Evolutionary conservation across 352 stramenopile genomes (phyloP).

Genomic region (Pythium phragmitis): DNA sequence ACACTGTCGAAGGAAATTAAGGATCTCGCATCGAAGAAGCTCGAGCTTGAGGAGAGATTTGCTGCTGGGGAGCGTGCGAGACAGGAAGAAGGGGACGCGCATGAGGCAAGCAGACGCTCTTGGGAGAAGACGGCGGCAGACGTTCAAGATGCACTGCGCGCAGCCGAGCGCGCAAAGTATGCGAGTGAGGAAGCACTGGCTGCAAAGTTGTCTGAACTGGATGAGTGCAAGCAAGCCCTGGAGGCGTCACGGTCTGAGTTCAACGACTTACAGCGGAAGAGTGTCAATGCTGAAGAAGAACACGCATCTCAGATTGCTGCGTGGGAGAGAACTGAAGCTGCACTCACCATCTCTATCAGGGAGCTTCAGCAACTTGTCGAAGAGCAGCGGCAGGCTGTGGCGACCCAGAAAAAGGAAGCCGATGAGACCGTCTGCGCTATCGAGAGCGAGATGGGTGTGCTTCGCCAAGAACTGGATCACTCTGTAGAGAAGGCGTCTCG

Average conservation of each 20-base stretch:
- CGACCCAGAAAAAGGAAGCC: conserved; percentile 7
- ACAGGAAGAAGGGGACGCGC: neutral
- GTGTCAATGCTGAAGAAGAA: neutral
- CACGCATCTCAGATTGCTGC: neutral
- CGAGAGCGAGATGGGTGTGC: neutral
- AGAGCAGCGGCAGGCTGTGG: neutral
- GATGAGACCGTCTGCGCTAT: neutral
- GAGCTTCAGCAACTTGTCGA: conserved; percentile 8
- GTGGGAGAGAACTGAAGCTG: conserved; percentile 1
- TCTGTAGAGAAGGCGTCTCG: conserved; percentile 15
- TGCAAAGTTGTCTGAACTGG: conserved; percentile 1
- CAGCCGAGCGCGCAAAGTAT: neutral
- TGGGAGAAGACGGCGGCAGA: neutral
- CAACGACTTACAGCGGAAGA: neutral
- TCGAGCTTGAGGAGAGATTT: neutral
- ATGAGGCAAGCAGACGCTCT: neutral
- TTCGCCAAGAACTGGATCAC: conserved; percentile 26
- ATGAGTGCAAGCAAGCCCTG: conserved; percentile 1
- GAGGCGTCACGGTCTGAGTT: neutral
- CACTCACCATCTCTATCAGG: neutral
- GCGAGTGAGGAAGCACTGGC: neutral
- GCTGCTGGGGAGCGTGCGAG: neutral
- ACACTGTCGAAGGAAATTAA: neutral
- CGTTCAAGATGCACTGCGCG: neutral
- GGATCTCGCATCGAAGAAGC: neutral